These are phyloP conservation scores for Euclidium syriacum DNA, from an alignment of 345 rosid species.

Conservation along the genomic window DNA sequence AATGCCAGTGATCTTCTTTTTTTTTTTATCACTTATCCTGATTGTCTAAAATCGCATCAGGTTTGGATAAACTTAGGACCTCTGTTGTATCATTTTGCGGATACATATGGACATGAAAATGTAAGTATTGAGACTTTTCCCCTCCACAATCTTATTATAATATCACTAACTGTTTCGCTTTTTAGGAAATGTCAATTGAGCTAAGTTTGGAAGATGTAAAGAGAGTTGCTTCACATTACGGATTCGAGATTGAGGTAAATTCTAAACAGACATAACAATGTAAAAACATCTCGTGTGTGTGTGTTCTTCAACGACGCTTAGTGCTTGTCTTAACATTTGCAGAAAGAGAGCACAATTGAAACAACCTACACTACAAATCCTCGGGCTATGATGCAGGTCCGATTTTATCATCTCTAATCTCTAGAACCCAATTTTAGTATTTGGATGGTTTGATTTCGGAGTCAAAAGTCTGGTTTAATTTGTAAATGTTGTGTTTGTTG, in stretches of 20 bases:
- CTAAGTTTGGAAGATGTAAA: constrained; percentile 94
- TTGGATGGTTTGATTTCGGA: not conserved
- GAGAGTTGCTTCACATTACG: constrained; percentile 66
- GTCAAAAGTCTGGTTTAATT: not conserved
- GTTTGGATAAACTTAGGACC: constrained; percentile 98
- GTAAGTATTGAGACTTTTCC: constrained; percentile 43
- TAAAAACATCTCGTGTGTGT: not conserved
- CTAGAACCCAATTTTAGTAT: not conserved
- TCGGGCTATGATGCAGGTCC: constrained; percentile 92
- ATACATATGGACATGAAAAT: constrained; percentile 68
- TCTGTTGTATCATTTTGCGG: constrained; percentile 89
- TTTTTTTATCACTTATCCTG: not conserved
- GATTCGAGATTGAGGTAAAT: constrained; percentile 71
- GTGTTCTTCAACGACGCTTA: not conserved
- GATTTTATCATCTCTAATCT: constrained; percentile 8
- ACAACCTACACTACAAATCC: constrained; percentile 87
- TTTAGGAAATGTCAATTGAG: constrained; percentile 93
- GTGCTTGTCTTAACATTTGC: constrained; percentile 20
- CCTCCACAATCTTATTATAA: not conserved
- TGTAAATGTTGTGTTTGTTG: constrained; percentile 17
- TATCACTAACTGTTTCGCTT: constrained; percentile 7
- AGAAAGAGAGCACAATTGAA: constrained; percentile 75
- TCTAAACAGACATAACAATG: not conserved
- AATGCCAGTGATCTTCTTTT: not conserved
- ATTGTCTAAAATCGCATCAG: constrained; percentile 36